A percentile compares a stretch with the other conserved stretches of the same genome.
Evolutionary conservation across 176 grass and related monocot genomes (phyloP).

Genomic region (Triticum urartu): DNA sequence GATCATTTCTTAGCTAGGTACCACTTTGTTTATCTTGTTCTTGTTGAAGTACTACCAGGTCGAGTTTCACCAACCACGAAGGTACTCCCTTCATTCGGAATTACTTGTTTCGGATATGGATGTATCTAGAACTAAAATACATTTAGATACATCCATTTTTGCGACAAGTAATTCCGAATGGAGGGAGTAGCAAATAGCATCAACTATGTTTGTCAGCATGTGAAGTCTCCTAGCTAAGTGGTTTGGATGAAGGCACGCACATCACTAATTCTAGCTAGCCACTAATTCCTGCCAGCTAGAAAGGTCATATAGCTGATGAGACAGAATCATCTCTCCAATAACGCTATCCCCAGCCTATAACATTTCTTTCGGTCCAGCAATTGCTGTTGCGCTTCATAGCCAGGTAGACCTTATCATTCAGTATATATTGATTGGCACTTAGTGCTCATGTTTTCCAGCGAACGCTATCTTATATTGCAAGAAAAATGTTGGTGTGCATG

Average conservation of each 20-base stretch:
- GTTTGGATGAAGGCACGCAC: not conserved
- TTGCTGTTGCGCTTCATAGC: not conserved
- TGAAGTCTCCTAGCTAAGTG: not conserved
- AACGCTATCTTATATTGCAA: not conserved
- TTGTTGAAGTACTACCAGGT: not conserved
- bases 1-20: not conserved
- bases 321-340: conserved; percentile 27
- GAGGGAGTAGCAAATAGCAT: not conserved
- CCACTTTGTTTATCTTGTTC: not conserved
- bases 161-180: too few species aligned
- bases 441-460: not conserved
- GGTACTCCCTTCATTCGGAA: not conserved
- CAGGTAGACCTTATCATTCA: conserved; percentile 7
- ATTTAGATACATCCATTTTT: too few species aligned
- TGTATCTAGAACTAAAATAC: too few species aligned
- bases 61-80: not conserved
- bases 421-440: not conserved
- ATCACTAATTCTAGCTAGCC: not conserved
- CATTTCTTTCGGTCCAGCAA: not conserved
- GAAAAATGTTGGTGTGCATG: not conserved
- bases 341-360: not conserved
- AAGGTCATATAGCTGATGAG: conserved; percentile 11
- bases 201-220: not conserved
- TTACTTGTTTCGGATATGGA: too few species aligned
- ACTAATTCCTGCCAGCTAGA: conserved; percentile 5